Evolutionary conservation across 306 rosid species (phyloP).

Genomic region (Cucurbita argyrosperma): DNA sequence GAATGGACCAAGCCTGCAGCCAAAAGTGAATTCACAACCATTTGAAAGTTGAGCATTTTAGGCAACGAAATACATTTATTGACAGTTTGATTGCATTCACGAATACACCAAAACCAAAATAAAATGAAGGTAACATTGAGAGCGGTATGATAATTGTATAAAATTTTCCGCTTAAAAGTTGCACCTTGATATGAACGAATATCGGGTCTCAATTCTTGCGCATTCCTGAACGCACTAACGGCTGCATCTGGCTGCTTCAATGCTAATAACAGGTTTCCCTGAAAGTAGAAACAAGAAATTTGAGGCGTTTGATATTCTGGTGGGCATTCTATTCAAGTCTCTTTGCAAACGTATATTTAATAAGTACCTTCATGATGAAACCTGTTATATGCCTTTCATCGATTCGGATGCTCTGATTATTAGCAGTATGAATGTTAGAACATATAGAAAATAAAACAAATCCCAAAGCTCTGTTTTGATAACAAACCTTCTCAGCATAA

Average conservation of each 20-base stretch:
- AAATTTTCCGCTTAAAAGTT: constrained; percentile 10
- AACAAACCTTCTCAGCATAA: constrained; percentile 82
- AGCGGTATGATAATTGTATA: background rate
- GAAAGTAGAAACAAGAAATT: constrained; percentile 8
- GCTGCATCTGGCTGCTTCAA: constrained; percentile 84
- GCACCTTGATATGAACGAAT: constrained; percentile 98
- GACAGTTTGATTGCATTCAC: constrained; percentile 2
- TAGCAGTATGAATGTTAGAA: background rate
- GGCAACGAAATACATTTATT: constrained; percentile 2
- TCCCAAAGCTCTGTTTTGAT: constrained; percentile 6
- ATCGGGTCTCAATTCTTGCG: constrained; percentile 96
- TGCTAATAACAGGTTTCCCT: constrained; percentile 75
- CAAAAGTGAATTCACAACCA: constrained; percentile 13
- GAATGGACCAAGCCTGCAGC: constrained; percentile 88
- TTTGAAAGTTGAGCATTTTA: constrained; percentile 9
- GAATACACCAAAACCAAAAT: constrained; percentile 1
- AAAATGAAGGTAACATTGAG: constrained; percentile 12
- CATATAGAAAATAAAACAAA: constrained; percentile 11
- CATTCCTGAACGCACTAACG: constrained; percentile 76
- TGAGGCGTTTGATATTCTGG: background rate
- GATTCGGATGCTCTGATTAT: constrained; percentile 59
- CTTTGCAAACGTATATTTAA: background rate
- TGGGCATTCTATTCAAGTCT: background rate
- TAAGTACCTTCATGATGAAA: constrained; percentile 76
- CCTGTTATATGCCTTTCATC: constrained; percentile 93